Evolutionary conservation across 2,329 filamentous ascomycete species (phyloP), one percentile per base, ranked within the genome.

Genomic region (Colletotrichum sp.): DNA sequence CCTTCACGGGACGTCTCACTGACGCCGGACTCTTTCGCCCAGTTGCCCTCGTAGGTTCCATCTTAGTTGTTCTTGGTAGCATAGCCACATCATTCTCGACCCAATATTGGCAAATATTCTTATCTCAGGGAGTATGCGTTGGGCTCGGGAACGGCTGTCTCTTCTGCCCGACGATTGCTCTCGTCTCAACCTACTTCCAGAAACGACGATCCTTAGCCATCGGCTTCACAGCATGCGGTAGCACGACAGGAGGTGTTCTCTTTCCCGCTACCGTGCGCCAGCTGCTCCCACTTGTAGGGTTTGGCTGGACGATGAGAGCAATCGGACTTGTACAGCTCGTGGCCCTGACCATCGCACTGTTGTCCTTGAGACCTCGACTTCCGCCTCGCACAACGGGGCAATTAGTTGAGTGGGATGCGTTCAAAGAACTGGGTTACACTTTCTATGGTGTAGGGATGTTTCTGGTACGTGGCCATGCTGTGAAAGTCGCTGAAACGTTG

Each of bases 121-220:
- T 92, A 1, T 83, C 88, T 1, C 90, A 92, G 79, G 91, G 91
- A 4, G 73, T 91, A 8, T 88, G 87, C 68, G 83, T 89, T 71
- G 91, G 91, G 1, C 70, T 92, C 0, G 92, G 91, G 2, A 89
- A 89, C 70, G 93, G 93, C 5, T 91, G 88, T 76, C 83, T 94
- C 8, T 94, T 93, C 82, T 90, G 92, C 64, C 91, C 93, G 1
- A 87, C 89, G 43, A 87, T 95, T 38, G 90, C 93, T 3, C 89
- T 94, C 6, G 84, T 94, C 3, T 90, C 92, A 2, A 93, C 93
- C 8, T 95, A 94, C 79, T 94, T 94, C 80, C 84, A 83, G 67
- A 87, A 84, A 43, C 89, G 86, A 74, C 87, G 91, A 56, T 88
- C 89, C 0, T 82, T 94, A 3, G 92, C 90, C 16, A 89, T 94